Evolutionary conservation across 2,329 filamentous ascomycete species (phyloP), one percentile per base, ranked within the genome.

Genomic region (Aureobasidium pullulans): DNA sequence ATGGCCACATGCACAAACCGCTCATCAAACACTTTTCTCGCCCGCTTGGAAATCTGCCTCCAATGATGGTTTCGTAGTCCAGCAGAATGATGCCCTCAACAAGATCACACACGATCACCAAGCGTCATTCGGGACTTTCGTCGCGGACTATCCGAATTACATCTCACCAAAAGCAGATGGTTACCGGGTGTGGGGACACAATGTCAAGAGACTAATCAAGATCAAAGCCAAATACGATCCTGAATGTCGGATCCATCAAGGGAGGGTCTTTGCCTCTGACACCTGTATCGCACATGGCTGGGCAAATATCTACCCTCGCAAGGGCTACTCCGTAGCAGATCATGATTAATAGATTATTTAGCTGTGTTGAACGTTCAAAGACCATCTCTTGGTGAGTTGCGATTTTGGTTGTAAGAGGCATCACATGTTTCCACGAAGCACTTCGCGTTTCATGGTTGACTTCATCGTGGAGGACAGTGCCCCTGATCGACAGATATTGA

Each of bases 211-310:
- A 37, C 31, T 64, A 19, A 50, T 61, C 19, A n/a, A 36, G 32
- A 44, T 64, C 31, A 62, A 64, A 59, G 32, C 37, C 37, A 62
- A 60, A 34, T 64, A 62, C 60, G 61, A 64, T 60, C 62, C 61
- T 4, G 19, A 49, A 28, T 63, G 61, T 34, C n/a, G 50, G 19
- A 54, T 61, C 15, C 54, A 60, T 44, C 54, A 61, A 29, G 54
- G 61, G 23, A 36, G 56, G 16, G 59, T 63, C n/a, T 63, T 63
- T 63, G 59, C 61, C 10, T 59, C 32, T 29, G 19, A 28, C 4
- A 49, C 32, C 29, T 63, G 61, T 47, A 47, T 61, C 8, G 28
- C 40, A 16, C 42, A 44, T 9, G 59, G 56, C 2, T 63, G 61
- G 61, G 61, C 59, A n/a, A 63, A 63, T 36, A 19, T 62, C 29